Percentiles rank a stretch among this genome's conserved stretches.
These are phyloP conservation scores for Chimonanthus salicifolius DNA, from an alignment of 164 flowering plant genomes.

Conservation along the genomic window DNA sequence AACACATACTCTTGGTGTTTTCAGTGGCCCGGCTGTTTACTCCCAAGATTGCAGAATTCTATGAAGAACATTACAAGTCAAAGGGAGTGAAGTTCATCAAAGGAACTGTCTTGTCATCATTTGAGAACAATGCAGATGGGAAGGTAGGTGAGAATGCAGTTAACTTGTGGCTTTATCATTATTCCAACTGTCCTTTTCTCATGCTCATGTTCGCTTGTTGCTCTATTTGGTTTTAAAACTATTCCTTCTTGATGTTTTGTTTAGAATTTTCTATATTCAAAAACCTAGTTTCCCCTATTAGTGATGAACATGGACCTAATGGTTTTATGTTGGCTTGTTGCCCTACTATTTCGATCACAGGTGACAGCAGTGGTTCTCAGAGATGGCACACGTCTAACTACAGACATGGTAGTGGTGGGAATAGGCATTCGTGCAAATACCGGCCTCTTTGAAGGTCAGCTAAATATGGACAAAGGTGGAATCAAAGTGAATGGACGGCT, in stretches of 20 bases:
- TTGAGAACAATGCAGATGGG: constrained; percentile 62
- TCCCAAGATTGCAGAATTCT: constrained; percentile 71
- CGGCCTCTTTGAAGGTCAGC: constrained; percentile 80
- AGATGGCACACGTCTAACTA: constrained; percentile 69
- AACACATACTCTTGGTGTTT: constrained; percentile 9
- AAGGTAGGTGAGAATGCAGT: constrained; percentile 40
- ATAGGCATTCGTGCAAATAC: constrained; percentile 97
- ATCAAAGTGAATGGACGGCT: constrained; percentile 77
- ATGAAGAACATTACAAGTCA: constrained; percentile 78
- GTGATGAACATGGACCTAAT: no score
- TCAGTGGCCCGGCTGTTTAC: constrained; percentile 93
- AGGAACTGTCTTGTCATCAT: constrained; percentile 86
- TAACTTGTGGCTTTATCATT: neutral
- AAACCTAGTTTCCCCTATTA: no score
- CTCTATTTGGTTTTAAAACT: neutral
- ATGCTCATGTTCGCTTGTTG: neutral
- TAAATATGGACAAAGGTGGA: constrained; percentile 88
- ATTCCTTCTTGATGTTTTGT: no score
- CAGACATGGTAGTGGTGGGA: constrained; percentile 91
- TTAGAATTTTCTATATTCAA: no score
- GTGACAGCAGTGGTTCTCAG: constrained; percentile 72
- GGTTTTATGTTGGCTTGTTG: neutral
- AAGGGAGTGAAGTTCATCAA: constrained; percentile 87
- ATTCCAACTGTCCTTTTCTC: neutral
- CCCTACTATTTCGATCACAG: constrained; percentile 26